Conservation (phyloP, 331 rosid genomes). For the Acacia concinna region DNA sequence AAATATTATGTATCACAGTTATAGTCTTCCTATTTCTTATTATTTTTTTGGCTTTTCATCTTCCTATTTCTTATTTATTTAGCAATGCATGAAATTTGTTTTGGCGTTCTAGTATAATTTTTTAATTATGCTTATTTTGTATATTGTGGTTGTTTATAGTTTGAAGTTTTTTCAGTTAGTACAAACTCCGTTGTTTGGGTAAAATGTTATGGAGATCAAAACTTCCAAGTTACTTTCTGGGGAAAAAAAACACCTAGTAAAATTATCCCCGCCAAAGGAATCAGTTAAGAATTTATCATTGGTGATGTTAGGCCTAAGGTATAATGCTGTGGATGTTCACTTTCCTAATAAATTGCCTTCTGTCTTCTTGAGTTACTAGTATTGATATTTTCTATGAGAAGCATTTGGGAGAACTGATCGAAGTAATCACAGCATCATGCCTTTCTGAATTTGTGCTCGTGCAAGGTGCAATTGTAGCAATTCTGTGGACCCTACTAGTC, state of each 20-base stretch:
- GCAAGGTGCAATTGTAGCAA: slow-evolving; percentile 43
- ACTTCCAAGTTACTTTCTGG: not conserved
- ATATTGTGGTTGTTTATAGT: not conserved
- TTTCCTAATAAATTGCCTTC: not conserved
- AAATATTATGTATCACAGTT: not conserved
- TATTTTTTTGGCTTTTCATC: too few relatives aligned
- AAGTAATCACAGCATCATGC: slow-evolving; percentile 74
- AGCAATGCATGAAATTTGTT: not conserved
- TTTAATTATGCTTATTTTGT: not conserved
- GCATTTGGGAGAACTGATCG: slow-evolving; percentile 86
- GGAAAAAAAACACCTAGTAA: not conserved
- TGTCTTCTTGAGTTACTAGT: slow-evolving; percentile 29
- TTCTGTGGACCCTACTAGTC: slow-evolving; percentile 44
- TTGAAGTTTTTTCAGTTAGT: not conserved
- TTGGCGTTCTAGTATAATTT: not conserved
- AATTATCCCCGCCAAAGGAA: not conserved
- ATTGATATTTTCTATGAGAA: slow-evolving; percentile 91
- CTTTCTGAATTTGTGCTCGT: slow-evolving; percentile 57
- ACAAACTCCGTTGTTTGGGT: not conserved
- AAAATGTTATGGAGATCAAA: not conserved
- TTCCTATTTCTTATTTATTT: not conserved
- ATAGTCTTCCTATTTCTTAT: not conserved
- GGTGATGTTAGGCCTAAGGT: not conserved
- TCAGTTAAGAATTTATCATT: not conserved
- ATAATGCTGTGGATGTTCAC: not conserved